These are phyloP conservation scores for Flaveria bidentis DNA, from an alignment of 129 eudicot species.

Conservation along the genomic window DNA sequence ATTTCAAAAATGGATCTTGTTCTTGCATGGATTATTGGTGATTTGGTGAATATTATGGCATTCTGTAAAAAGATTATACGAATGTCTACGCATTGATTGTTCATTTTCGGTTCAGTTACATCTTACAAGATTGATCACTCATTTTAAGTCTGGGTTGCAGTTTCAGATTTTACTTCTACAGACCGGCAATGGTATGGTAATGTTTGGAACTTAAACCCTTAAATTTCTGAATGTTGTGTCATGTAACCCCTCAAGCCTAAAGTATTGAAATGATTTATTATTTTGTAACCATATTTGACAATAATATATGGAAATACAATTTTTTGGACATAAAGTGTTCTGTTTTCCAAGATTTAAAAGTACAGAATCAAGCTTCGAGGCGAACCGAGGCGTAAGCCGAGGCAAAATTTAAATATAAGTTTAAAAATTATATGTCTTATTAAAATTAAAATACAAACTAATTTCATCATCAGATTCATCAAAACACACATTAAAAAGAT, in stretches of 20 bases:
- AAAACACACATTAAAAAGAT: too few species aligned
- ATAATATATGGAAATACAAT: background rate
- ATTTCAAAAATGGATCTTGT: slow-evolving; percentile 67
- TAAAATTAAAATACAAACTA: too few species aligned
- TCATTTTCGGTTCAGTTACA: too few species aligned
- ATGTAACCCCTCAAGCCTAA: background rate
- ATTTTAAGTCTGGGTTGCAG: slow-evolving; percentile 12
- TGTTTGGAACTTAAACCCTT: slow-evolving; percentile 1
- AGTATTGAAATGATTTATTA: background rate
- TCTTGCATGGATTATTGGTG: slow-evolving; percentile 89
- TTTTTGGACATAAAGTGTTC: background rate
- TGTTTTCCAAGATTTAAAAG: background rate
- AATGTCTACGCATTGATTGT: too few species aligned
- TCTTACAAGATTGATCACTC: background rate
- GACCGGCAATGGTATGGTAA: background rate
- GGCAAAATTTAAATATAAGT: too few species aligned
- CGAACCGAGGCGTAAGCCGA: too few species aligned
- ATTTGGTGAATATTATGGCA: background rate
- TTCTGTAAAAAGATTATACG: too few species aligned
- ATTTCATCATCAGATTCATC: too few species aligned
- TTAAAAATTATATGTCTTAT: too few species aligned
- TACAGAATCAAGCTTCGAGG: too few species aligned
- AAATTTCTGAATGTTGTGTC: slow-evolving; percentile 9
- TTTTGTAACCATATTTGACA: background rate
- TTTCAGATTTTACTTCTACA: background rate